Evolutionary conservation across 164 flowering plant genomes (phyloP).

Genomic region (Umbellularia californica): DNA sequence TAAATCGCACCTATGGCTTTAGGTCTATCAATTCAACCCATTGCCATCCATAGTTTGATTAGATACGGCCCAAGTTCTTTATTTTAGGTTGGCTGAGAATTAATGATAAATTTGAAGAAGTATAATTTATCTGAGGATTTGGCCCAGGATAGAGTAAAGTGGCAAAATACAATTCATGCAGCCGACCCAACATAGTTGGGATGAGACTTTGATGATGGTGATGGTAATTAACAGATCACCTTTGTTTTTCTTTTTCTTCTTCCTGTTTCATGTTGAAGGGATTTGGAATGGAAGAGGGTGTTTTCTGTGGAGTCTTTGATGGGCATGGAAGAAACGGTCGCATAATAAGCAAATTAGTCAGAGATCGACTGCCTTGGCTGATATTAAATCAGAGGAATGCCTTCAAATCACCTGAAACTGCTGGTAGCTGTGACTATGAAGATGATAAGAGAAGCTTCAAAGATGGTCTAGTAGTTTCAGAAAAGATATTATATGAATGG

Average conservation of each 20-base stretch:
- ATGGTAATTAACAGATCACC: too few relatives aligned
- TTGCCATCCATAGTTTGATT: not conserved
- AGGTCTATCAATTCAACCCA: not conserved
- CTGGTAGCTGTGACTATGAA: not conserved
- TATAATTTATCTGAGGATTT: too few relatives aligned
- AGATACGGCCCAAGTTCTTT: not conserved
- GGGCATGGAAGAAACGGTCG: constrained; percentile 87
- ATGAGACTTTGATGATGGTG: too few relatives aligned
- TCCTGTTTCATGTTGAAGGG: constrained; percentile 33
- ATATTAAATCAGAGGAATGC: constrained; percentile 40
- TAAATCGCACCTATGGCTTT: not conserved
- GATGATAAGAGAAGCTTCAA: not conserved
- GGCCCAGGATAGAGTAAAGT: too few relatives aligned
- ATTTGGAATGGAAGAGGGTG: constrained; percentile 52
- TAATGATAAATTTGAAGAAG: too few relatives aligned
- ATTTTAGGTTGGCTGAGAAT: not conserved
- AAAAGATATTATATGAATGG: constrained; percentile 38
- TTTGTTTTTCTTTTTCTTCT: too few relatives aligned
- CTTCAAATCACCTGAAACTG: constrained; percentile 2
- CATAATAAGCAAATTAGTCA: constrained; percentile 63
- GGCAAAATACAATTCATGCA: not conserved
- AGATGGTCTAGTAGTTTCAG: constrained; percentile 15
- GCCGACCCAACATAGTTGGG: not conserved
- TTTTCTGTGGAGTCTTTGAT: constrained; percentile 75
- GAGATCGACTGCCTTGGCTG: constrained; percentile 28